phyloP scores from a whole-genome alignment of 345 rosid genomes.

The Geranium brycei region DNA sequence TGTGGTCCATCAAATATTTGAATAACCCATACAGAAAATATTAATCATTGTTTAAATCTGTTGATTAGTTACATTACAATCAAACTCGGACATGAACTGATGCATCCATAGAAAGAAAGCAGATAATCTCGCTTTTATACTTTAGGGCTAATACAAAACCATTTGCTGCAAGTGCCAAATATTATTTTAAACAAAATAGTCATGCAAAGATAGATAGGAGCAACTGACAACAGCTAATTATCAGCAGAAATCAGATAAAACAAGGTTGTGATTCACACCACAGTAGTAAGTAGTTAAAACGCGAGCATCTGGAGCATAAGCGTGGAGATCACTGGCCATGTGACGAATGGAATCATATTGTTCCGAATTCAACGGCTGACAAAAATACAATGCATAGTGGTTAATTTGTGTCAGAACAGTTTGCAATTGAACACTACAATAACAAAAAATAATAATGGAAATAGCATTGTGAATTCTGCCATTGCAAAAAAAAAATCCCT shows the following conservation, averaged over 20 bases:
- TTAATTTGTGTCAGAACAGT: background rate
- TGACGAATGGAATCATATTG: constrained; percentile 65
- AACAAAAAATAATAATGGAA: too few species aligned
- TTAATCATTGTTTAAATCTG: too few species aligned
- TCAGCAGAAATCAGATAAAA: background rate
- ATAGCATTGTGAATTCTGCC: background rate
- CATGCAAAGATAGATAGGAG: background rate
- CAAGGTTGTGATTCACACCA: constrained; percentile 28
- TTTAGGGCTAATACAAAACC: background rate
- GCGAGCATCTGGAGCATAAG: constrained; percentile 93
- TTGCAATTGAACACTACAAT: background rate
- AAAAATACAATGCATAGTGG: constrained; percentile 12
- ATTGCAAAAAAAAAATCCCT: too few species aligned
- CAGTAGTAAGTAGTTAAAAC: constrained; percentile 84
- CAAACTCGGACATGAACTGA: too few species aligned
- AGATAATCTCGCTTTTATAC: background rate
- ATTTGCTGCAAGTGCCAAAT: background rate
- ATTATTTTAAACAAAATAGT: too few species aligned
- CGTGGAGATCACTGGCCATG: constrained; percentile 77
- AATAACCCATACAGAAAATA: too few species aligned
- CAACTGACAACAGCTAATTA: background rate
- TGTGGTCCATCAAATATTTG: too few species aligned
- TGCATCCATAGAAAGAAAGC: too few species aligned
- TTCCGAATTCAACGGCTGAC: constrained; percentile 86
- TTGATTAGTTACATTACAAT: too few species aligned